These are phyloP conservation scores for Dendrothele bispora DNA, from an alignment of 768 basidiomycete species.

Conservation along the genomic window DNA sequence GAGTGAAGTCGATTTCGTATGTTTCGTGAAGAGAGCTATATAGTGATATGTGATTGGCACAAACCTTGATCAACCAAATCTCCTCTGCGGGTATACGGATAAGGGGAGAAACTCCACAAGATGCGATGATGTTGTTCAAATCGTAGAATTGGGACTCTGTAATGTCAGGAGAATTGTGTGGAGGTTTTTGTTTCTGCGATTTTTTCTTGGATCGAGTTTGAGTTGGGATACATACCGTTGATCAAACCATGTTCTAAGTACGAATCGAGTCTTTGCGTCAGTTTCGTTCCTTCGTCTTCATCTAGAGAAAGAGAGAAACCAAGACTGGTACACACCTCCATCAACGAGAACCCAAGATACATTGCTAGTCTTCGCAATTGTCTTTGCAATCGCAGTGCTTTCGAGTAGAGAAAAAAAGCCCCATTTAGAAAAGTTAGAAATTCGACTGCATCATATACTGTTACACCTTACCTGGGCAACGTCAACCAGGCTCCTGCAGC, in stretches of 20 bases:
- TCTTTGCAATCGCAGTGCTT: constrained; percentile 21
- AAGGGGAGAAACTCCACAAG: constrained; percentile 39
- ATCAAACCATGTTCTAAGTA: constrained; percentile 16
- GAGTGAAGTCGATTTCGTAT: background rate
- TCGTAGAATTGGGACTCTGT: constrained; percentile 22
- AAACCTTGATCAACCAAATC: constrained; percentile 47
- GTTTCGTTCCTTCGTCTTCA: no score
- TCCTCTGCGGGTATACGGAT: constrained; percentile 52
- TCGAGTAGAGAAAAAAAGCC: background rate
- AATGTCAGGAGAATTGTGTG: background rate
- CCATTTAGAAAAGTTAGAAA: no score
- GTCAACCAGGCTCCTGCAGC: constrained; percentile 24
- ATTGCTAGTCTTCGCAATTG: constrained; percentile 17
- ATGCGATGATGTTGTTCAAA: constrained; percentile 32
- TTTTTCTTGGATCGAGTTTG: background rate
- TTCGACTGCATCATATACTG: background rate
- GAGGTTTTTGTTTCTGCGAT: background rate
- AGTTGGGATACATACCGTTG: constrained; percentile 8
- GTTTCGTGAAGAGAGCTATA: background rate
- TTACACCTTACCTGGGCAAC: constrained; percentile 14
- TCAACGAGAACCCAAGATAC: constrained; percentile 23
- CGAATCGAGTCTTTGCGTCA: no score
- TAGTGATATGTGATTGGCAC: background rate
- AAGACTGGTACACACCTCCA: constrained; percentile 16
- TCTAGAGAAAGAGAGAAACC: background rate